These are phyloP conservation scores for Azolla pinnata DNA, from an alignment of 75 land plant species.

Conservation along the genomic window DNA sequence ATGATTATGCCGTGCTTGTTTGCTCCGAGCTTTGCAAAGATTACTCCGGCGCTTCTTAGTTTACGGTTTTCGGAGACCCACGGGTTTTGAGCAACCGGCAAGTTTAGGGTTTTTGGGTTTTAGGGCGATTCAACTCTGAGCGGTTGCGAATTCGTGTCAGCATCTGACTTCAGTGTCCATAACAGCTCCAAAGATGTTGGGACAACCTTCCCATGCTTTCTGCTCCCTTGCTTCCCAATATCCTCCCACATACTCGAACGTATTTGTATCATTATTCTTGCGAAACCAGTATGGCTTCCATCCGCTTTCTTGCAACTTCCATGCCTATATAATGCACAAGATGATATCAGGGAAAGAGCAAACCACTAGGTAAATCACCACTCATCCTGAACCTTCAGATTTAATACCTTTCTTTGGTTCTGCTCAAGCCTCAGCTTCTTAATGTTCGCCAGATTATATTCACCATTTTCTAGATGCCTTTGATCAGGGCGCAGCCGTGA, in stretches of 20 bases:
- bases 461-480: constrained; percentile 79
- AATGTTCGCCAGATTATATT: constrained; percentile 68
- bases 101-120: no score
- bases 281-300: constrained; percentile 92
- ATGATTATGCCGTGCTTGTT: no score
- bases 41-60: no score
- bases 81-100: no score
- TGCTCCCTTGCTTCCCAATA: constrained; percentile 85
- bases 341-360: neutral
- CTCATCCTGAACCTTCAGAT: no score
- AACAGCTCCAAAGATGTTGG: constrained; percentile 56
- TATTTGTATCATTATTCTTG: constrained; percentile 56
- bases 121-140: no score
- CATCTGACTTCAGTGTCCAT: neutral
- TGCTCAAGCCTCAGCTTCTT: constrained; percentile 81
- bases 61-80: no score
- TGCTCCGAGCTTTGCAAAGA: no score
- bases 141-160: no score
- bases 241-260: constrained; percentile 59
- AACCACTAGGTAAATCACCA: neutral
- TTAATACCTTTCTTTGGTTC: constrained; percentile 63
- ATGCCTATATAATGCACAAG: constrained; percentile 33
- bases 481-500: constrained; percentile 88
- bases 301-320: constrained; percentile 79
- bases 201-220: constrained; percentile 54